phyloP scores from a whole-genome alignment of 140 eudicot species.

The Stevia rebaudiana region DNA sequence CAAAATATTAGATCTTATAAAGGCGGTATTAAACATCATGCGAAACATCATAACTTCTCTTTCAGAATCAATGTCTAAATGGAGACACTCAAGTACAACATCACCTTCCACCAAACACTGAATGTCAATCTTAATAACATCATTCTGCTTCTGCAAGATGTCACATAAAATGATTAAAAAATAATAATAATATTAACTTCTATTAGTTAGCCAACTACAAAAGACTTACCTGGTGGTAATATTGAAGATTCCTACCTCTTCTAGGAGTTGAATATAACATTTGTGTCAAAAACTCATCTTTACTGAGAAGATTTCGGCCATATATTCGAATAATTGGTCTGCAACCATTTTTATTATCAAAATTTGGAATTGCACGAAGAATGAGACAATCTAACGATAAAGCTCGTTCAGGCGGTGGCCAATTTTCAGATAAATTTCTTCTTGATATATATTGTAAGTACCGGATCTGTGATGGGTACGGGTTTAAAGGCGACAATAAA shows the following conservation, averaged over 20 bases:
- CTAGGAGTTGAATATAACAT: slow-evolving; percentile 75
- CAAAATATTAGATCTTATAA: slow-evolving; percentile 84
- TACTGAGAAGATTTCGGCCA: slow-evolving; percentile 87
- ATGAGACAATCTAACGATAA: slow-evolving; percentile 91
- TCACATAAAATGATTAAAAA: background rate
- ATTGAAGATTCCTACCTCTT: slow-evolving; percentile 71
- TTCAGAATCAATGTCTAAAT: slow-evolving; percentile 81
- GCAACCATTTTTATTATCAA: slow-evolving; percentile 79
- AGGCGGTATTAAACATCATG: slow-evolving; percentile 89
- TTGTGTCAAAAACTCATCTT: slow-evolving; percentile 79
- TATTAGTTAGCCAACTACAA: no score
- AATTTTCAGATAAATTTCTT: slow-evolving; percentile 79
- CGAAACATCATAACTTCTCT: slow-evolving; percentile 99
- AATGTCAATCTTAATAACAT: slow-evolving; percentile 87
- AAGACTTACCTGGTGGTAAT: slow-evolving; percentile 61
- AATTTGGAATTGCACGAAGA: slow-evolving; percentile 81
- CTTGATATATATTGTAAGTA: slow-evolving; percentile 89
- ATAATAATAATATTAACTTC: background rate
- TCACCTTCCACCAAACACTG: slow-evolving; percentile 98
- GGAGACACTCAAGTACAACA: slow-evolving; percentile 96
- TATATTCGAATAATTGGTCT: slow-evolving; percentile 81
- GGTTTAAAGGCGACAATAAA: slow-evolving; percentile 80
- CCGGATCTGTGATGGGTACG: slow-evolving; percentile 91
- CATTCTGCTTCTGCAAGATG: slow-evolving; percentile 76
- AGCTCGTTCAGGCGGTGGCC: slow-evolving; percentile 96